Evolutionary conservation across 768 basidiomycete species (phyloP), one percentile per base, ranked within the genome.

Genomic region (Gymnopilus dilepis): DNA sequence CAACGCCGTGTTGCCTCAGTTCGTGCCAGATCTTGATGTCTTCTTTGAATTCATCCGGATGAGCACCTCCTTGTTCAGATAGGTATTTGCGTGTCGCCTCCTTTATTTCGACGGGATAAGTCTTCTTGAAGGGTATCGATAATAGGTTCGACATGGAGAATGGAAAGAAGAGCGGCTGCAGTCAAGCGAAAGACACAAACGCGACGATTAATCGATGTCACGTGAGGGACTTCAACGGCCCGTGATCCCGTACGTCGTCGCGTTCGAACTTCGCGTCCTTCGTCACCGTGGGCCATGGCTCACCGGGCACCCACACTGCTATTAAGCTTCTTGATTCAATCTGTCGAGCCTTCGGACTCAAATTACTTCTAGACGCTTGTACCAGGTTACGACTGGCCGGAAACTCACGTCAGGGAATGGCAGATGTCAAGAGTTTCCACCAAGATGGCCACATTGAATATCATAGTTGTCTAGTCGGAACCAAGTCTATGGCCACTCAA

Each of bases 21-120:
- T 75, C 69, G 53, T 88, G 86, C 86, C 95, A 94, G 37, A 74
- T 73, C 4, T 80, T 82, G 51, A 96, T 86, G 72, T 97, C 96
- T 69, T 81, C 80, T 70, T 80, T 87, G 78, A 94, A 95, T 24
- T 89, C 87, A 66, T 96, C 94, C 2, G 95, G 94, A 68, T 95
- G 92, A 33, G 86, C 84, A 26, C 89, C 87, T 1, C 82, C 80
- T 71, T 90, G 84, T 38, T 83, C 67, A n/a, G 80, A 78, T 30
- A 97, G 88, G 73, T 94, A 94, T 41, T 79, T 79, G 37, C 87
- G 83, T 0, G 88, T 80, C 1, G 85, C 73, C 21, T 80, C 74
- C 26, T 80, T 82, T 64, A 94, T 77, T 37, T 84, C 78, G 42
- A 87, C 69, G 1, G 78, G 70, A 59, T 84, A 85, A 0, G 91